Base-by-base conservation (phyloP, 2,329 filamentous ascomycete species). In the Talaromyces pinophilus region DNA sequence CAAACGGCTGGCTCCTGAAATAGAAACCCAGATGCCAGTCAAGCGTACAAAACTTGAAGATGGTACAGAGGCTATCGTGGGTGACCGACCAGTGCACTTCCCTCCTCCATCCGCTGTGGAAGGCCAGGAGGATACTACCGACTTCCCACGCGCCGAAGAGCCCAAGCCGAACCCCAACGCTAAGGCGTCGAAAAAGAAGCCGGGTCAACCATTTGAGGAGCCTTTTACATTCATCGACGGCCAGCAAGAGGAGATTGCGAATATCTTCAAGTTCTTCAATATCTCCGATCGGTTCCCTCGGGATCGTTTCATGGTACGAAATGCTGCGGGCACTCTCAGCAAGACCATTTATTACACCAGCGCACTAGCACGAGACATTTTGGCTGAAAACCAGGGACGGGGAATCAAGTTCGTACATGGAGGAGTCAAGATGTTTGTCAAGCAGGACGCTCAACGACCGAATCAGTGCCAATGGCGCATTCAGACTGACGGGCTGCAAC, bases 391-490 rank as follows among this genome's bases (percentile, higher is more conserved):
- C 77, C 93, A 97, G 78, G 92, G 92, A 52, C 89, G 91, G 33
- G 93, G 93, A 55, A 90, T 98, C 79, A 96, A 95, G 77, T 97
- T 99, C 76, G 91, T 99, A 60, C 95, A 99, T 79, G 94, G 91
- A 61, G 95, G 95, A 70, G 93, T 99, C 40, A 96, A 96, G 82
- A 98, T 98, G 92, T 99, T 96, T 77, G 95, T 98, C 84, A 97
- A 96, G 83, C 94, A 98, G 78, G 93, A 97, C 74, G 90, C 92
- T 0, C 93, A 96, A 67, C 91, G 89, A 5, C 89, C 90, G 42
- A 90, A 93, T 64, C 90, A 95, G 40, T 97, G 93, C 82, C 87
- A 90, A 67, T 99, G 95, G 95, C 88, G 95, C 57, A 95, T 99
- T 72, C 95, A 99, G 83, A 91, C 90, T 13, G 95, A 99, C 79